Evolutionary conservation across 2,329 filamentous ascomycete genomes (phyloP).

Genomic region (Fusarium marasasianum): DNA sequence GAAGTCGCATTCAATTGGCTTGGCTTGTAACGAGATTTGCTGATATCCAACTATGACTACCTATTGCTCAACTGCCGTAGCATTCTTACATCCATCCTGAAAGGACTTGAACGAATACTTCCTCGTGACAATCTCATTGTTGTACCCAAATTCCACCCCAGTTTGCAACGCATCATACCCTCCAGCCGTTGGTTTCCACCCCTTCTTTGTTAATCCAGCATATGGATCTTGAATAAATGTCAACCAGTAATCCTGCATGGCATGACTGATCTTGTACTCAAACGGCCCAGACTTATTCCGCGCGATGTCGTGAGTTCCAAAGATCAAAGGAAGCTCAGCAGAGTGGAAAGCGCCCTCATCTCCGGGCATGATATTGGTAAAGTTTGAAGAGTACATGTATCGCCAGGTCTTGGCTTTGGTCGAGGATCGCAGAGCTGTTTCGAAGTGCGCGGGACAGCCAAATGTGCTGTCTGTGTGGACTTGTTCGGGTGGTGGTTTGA

Average conservation of each 20-base stretch:
- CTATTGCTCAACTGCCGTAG: not conserved
- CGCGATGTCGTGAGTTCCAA: slow-evolving; percentile 1
- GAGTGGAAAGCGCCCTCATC: not conserved
- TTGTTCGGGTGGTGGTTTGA: not conserved
- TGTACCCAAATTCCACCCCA: not conserved
- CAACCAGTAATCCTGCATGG: slow-evolving; percentile 12
- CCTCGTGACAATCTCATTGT: not conserved
- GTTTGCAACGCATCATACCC: not conserved
- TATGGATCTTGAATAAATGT: not conserved
- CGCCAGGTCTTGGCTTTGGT: not conserved
- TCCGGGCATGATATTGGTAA: slow-evolving; percentile 11
- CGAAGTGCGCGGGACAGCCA: not conserved
- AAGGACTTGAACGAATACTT: not conserved
- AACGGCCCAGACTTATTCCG: not conserved
- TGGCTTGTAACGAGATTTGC: too few species aligned
- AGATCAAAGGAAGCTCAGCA: slow-evolving; percentile 2
- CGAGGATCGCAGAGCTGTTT: not conserved
- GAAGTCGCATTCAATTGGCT: not conserved
- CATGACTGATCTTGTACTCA: not conserved
- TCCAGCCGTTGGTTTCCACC: not conserved
- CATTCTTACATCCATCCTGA: not conserved
- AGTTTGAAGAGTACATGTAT: slow-evolving; percentile 15
- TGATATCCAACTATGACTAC: not conserved
- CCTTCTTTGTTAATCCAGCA: not conserved
- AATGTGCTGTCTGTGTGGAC: not conserved